Conservation (phyloP, 495 filamentous ascomycete species). For the Penicillium cataractarum region DNA sequence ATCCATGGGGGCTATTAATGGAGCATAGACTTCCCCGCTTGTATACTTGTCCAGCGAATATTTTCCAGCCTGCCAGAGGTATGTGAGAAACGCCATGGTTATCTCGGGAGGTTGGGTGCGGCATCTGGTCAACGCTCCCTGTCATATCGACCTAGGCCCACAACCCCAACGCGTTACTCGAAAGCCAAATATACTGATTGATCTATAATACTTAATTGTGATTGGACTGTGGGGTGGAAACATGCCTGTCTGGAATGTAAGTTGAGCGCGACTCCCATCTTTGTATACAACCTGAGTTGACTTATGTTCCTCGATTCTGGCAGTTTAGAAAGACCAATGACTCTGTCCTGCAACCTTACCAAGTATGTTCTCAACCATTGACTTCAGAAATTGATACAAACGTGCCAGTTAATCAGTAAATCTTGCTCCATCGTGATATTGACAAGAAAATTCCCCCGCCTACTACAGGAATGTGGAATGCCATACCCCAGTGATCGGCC, state of each 20-base stretch:
- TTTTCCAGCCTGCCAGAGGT: not conserved
- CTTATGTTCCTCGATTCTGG: not conserved
- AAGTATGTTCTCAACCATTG: not conserved
- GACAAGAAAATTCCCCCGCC: slow-evolving; percentile 10
- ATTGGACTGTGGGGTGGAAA: not conserved
- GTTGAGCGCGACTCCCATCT: not conserved
- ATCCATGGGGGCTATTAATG: no score
- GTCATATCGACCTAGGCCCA: slow-evolving; percentile 7
- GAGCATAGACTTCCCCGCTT: not conserved
- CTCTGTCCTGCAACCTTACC: no score
- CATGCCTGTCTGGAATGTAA: slow-evolving; percentile 10
- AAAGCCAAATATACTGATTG: not conserved
- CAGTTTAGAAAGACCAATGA: no score
- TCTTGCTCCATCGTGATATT: not conserved
- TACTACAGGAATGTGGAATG: slow-evolving; percentile 27
- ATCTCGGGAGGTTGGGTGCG: not conserved
- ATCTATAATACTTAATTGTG: not conserved
- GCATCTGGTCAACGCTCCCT: slow-evolving; percentile 5
- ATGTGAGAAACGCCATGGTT: not conserved
- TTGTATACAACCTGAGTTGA: not conserved
- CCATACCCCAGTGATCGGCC: slow-evolving; percentile 13
- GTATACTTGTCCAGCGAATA: not conserved
- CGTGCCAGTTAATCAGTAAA: not conserved
- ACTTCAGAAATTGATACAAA: not conserved
- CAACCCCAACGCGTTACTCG: not conserved